These are phyloP conservation scores for Hemileccinum rubropunctum DNA, from an alignment of 768 basidiomycete genomes.

Conservation along the genomic window DNA sequence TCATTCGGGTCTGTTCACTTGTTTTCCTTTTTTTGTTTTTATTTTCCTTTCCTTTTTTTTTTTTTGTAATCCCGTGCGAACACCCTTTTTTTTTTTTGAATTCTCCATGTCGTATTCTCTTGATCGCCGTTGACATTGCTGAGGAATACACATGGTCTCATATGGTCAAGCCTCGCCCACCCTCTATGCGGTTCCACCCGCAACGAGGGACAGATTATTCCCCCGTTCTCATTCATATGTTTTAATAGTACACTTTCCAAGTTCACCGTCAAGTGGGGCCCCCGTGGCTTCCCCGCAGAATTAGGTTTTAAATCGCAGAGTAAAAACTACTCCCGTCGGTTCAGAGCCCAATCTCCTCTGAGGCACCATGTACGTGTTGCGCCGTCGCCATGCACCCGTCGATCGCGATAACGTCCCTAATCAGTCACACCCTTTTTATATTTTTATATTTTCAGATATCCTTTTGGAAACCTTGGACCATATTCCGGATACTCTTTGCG, in stretches of 20 bases:
- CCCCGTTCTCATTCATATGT: constrained; percentile 4
- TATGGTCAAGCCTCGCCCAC: constrained; percentile 28
- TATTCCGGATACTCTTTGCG: constrained; percentile 9
- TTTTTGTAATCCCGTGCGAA: constrained; percentile 21
- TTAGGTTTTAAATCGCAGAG: constrained; percentile 6
- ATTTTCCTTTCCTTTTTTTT: constrained; percentile 15
- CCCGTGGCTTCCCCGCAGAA: constrained; percentile 18
- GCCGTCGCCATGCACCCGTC: constrained; percentile 20
- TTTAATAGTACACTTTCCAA: constrained; percentile 9
- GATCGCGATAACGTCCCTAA: constrained; percentile 29
- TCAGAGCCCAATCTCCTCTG: constrained; percentile 59
- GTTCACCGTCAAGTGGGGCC: constrained; percentile 7
- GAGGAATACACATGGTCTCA: constrained; percentile 28
- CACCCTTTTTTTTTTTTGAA: constrained; percentile 11
- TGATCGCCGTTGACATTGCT: constrained; percentile 35
- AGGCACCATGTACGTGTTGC: constrained; percentile 35
- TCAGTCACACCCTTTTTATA: constrained; percentile 22
- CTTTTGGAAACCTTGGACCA: constrained; percentile 2
- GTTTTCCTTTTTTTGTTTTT: constrained; percentile 19
- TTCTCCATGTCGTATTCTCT: constrained; percentile 31
- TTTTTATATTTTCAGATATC: neutral
- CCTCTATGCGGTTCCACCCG: constrained; percentile 25
- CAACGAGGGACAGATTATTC: constrained; percentile 13
- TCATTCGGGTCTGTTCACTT: neutral
- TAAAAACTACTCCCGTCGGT: constrained; percentile 30